Evolutionary conservation across 1,284 basidiomycete genomes (phyloP).

Genomic region (Melampsora larici-populina): DNA sequence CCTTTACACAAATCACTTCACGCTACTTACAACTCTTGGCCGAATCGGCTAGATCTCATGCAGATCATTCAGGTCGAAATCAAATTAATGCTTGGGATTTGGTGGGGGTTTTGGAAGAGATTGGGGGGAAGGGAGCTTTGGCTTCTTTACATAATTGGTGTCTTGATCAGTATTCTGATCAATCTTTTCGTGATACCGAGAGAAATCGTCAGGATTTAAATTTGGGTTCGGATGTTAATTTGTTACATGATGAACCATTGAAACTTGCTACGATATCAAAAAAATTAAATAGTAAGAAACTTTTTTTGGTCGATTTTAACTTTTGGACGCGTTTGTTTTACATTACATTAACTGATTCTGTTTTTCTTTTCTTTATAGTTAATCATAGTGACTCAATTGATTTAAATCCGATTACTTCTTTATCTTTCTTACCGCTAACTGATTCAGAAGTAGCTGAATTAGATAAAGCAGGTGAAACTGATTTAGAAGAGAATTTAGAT

Average conservation of each 20-base stretch:
- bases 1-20: neutral
- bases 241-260: neutral
- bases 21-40: slow-evolving; percentile 24
- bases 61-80: slow-evolving; percentile 15
- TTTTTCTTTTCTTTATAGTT: neutral
- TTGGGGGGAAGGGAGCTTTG: neutral
- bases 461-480: slow-evolving; percentile 14
- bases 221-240: neutral
- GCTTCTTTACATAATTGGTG: slow-evolving; percentile 18
- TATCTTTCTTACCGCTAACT: slow-evolving; percentile 25
- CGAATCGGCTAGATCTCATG: neutral
- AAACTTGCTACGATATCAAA: too few species aligned
- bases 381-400: neutral
- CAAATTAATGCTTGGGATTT: slow-evolving; percentile 26
- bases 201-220: neutral
- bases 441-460: slow-evolving; percentile 18
- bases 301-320: neutral
- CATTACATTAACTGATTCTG: too few species aligned
- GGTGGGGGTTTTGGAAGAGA: slow-evolving; percentile 5
- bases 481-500: slow-evolving; percentile 5
- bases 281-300: too few species aligned
- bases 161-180: neutral
- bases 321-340: too few species aligned
- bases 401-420: slow-evolving; percentile 9
- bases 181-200: neutral